Evolutionary conservation across 2,329 filamentous ascomycete genomes (phyloP), one percentile per base, ranked within the genome.

Genomic region (Paracoccidioides brasiliensis): DNA sequence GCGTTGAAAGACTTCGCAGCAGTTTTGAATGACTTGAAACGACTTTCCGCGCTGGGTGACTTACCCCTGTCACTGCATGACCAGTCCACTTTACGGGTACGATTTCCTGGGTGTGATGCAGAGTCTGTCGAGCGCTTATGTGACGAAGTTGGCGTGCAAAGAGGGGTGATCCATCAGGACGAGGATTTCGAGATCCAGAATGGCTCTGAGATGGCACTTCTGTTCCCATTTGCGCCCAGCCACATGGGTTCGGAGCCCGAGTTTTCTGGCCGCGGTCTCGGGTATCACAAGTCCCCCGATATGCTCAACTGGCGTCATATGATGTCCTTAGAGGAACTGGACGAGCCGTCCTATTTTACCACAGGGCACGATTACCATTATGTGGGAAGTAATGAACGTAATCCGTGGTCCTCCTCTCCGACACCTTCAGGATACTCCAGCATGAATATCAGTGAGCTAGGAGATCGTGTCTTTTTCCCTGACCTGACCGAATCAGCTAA

Each of bases 81-180:
- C 41, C 75, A 79, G 38, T 81, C 81, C 1, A 79, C 81, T 0
- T 73, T 96, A 3, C 83, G 90, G 38, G 83, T 97, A 1, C 85
- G 90, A 35, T 97, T 98, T 65, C 90, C 90, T 0, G 93, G 93
- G 3, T 90, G 93, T 59, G 91, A 97, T 64, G 83, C 83, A 0
- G 81, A 84, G 14, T 88, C 87, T 0, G 86, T 95, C 0, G 88
- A 95, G 66, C 76, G 78, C 3, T 78, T 98, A 0, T 96, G 90
- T 67, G 82, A 88, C 49, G 93, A 98, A 67, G 78, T 95, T 9
- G 87, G 86, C n/a, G 78, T 98, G 6, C 82, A 84, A 59, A 80
- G 89, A 54, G 93, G 93, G 1, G 74, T 87, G 3, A 80, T 97
- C 3, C 75, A 79, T 10, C 85, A 97, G 72, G 93, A 97, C 60